Percentiles rank a stretch among this genome's conserved stretches.
Conservation (phyloP, 192 early-diverging fungal species). For the Linderina pennispora region DNA sequence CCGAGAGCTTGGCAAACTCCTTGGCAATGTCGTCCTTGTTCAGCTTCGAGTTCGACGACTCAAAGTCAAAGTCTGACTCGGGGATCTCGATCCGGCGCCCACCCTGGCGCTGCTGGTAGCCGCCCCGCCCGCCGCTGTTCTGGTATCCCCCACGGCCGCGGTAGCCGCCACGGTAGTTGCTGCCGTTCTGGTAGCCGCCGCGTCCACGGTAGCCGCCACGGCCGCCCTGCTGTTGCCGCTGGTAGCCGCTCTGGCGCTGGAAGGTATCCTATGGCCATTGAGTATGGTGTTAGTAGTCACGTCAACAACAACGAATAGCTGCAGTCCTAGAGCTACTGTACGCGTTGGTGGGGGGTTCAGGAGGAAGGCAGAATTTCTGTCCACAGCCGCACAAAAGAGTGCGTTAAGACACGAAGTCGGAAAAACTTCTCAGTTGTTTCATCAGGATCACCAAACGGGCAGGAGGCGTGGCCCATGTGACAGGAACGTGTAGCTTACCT, state of each 20-base stretch:
- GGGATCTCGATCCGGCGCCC: slow-evolving; percentile 54
- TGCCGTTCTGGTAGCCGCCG: slow-evolving; percentile 16
- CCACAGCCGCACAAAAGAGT: slow-evolving; percentile 16
- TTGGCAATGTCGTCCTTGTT: slow-evolving; percentile 78
- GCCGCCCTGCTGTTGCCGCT: slow-evolving; percentile 6
- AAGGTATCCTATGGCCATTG: no score
- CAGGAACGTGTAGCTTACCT: slow-evolving; percentile 1
- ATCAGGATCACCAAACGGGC: slow-evolving; percentile 8
- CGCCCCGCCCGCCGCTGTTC: slow-evolving; percentile 38
- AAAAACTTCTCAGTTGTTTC: slow-evolving; percentile 20
- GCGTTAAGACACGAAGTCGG: slow-evolving; percentile 21
- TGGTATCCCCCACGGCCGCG: slow-evolving; percentile 28
- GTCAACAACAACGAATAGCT: no score
- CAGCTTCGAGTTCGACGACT: slow-evolving; percentile 92
- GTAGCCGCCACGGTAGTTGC: slow-evolving; percentile 12
- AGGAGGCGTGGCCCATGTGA: background rate
- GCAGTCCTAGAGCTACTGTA: no score
- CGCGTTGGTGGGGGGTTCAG: slow-evolving; percentile 22
- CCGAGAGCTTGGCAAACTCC: slow-evolving; percentile 56
- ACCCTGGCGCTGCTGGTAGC: slow-evolving; percentile 21
- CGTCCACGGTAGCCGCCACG: slow-evolving; percentile 18
- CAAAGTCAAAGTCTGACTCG: slow-evolving; percentile 91
- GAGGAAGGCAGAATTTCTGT: slow-evolving; percentile 49
- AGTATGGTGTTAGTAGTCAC: slow-evolving; percentile 17
- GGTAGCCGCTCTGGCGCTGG: slow-evolving; percentile 26